Base-by-base conservation (phyloP, 1,284 basidiomycete species). In the Earliella scabrosa region DNA sequence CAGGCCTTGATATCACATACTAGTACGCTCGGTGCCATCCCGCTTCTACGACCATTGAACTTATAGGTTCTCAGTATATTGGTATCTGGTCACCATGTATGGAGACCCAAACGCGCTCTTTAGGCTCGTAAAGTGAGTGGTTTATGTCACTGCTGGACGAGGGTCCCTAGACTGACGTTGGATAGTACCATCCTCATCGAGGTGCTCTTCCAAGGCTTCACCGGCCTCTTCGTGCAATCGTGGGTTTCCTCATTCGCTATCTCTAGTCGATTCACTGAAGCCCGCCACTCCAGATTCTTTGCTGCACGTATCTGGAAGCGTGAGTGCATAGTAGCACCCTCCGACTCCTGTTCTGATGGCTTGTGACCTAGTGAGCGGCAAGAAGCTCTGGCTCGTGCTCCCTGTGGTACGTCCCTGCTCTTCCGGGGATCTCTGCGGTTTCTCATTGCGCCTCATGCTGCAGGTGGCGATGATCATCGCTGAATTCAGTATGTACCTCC, bases 151-250 rank as follows among this genome's bases (percentile, higher is more conserved):
- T 48, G 8, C 20, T 8, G 5, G 18, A 6, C 14, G 31, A 5
- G 11, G 20, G 11, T 16, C 8, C 16, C 24, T 29, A 40, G n/a
- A 38, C 47, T n/a, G 21, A 43, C 9, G 3, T 46, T 29, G 8
- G 11, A 8, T 35, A 48, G 46, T n/a, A 81, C 78, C 54, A 75
- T 81, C 41, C 61, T 82, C 52, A 73, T 82, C 23, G 80, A 82
- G 67, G 81, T 82, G 10, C 61, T 82, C 31, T 81, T 82, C 66
- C 82, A 80, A 81, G 80, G 78, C 8, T 71, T 82, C 50, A 79
- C 81, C 49, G 81, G 81, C 4, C 63, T 82, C 16, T 63, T 82
- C 11, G 82, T 82, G 3, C 81, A 82, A 77, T 70, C 74, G 80
- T 81, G 56, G 47, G 71, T 52, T 21, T 54, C 29, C 40, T 52